Evolutionary conservation across 768 basidiomycete species (phyloP), one percentile per base, ranked within the genome.

Genomic region (Epithele typhae): DNA sequence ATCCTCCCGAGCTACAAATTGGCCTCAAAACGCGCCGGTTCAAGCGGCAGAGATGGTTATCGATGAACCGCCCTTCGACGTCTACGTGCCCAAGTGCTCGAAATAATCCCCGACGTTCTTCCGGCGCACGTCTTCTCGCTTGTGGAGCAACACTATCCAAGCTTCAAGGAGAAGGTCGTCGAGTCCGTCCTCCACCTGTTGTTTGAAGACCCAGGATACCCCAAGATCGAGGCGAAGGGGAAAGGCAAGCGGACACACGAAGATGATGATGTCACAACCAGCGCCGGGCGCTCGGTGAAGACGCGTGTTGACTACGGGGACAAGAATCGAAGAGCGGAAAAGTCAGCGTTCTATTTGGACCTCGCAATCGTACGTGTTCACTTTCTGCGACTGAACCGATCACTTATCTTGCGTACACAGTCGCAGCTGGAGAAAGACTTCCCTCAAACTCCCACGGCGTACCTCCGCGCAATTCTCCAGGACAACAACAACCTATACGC

Each of bases 31-130:
- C n/a, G n/a, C n/a, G n/a, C n/a, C n/a, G n/a, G n/a, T n/a, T n/a
- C n/a, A n/a, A n/a, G n/a, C n/a, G n/a, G n/a, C n/a, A n/a, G n/a
- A n/a, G n/a, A n/a, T n/a, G n/a, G n/a, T n/a, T n/a, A n/a, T n/a
- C 10, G 43, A 40, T 2, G 38, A 34, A 8, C 21, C 23, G 12
- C 46, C 49, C n/a, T 21, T 47, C 27, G 52, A 58, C 37, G 41
- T 3, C 6, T 64, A 58, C 36, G 49, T 83, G 71, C 76, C 1
- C 78, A 71, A 34, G 70, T 87, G 24, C 67, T 84, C 30, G 84
- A 87, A 55, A 75, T 90, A 37, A 61, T 88, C 11, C 87, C 87
- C 0, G 84, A 88, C 54, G 82, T 87, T 19, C 70, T 75, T 18
- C 78, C 81, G 0, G 54, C 70, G 3, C 73, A 87, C 52, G 75